phyloP scores from a whole-genome alignment of 352 stramenopile genomes.

The Bremia lactucae region DNA sequence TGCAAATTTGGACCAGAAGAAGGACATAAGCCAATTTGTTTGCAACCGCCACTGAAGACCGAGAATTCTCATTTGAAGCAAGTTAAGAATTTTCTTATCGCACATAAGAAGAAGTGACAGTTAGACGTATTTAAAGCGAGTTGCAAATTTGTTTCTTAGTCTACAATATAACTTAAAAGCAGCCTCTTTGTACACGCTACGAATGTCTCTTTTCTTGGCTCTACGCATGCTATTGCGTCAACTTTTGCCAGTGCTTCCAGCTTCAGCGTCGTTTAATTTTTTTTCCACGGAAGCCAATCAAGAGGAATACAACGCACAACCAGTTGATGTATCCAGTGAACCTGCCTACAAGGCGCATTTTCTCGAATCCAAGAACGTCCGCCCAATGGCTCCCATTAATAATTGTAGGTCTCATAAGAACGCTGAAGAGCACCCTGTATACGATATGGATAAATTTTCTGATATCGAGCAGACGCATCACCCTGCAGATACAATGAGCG shows the following conservation, averaged over 20 bases:
- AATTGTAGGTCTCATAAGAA: constrained; percentile 20
- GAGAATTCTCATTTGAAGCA: too few species aligned
- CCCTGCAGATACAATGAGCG: constrained; percentile 12
- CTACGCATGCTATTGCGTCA: constrained; percentile 1
- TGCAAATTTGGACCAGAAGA: constrained; percentile 40
- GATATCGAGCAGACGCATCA: constrained; percentile 25
- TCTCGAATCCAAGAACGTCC: constrained; percentile 13
- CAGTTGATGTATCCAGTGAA: constrained; percentile 10
- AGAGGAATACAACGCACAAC: not conserved
- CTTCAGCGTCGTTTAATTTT: constrained; percentile 1
- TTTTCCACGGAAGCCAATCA: constrained; percentile 7
- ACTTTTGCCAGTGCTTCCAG: constrained; percentile 1
- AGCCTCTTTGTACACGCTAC: too few species aligned
- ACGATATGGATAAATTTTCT: constrained; percentile 23
- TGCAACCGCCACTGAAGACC: too few species aligned
- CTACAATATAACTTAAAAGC: too few species aligned
- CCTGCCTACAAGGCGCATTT: constrained; percentile 20
- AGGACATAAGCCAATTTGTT: constrained; percentile 39
- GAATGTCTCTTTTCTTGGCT: too few species aligned
- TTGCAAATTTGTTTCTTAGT: too few species aligned
- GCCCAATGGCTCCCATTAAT: constrained; percentile 5
- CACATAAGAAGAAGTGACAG: too few species aligned
- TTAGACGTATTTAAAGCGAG: too few species aligned
- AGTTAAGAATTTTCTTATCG: too few species aligned
- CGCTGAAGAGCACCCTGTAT: constrained; percentile 24